Evolutionary conservation across 2,329 filamentous ascomycete species (phyloP), one percentile per base, ranked within the genome.

Genomic region (Akanthomyces dipterigenus): DNA sequence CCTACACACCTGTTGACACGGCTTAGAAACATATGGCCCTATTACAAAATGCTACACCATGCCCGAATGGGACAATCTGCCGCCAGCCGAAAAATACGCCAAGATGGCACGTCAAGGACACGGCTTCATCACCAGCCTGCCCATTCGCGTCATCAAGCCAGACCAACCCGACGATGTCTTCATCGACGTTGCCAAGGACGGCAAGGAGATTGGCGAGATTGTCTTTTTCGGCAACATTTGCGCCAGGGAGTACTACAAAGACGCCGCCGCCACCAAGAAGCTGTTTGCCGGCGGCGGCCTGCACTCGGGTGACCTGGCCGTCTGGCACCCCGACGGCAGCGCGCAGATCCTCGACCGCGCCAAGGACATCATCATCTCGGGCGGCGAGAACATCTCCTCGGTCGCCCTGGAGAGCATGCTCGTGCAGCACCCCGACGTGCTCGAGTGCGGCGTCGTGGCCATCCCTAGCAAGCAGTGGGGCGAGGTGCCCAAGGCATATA

Each of bases 301-400:
- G 68, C 95, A 96, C 75, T 93, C 89, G 18, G 95, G 95, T 0
- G 95, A 99, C 73, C 75, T 99, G 54, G 95, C 95, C 1, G 93
- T 98, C 0, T 93, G 90, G 89, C 91, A 97, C 76, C 82, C 88
- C 0, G 95, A 98, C 71, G 93, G 93, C 1, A 89, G 90, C 62
- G 88, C 92, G 49, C 91, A 98, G 78, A 96, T 99, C 65, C 79
- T 96, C 62, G 95, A 99, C 75, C 84, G 95, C 22, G 90, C 91
- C 16, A 99, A 99, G 78, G 95, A 99, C 71, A 97, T 99, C 58
- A 99, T 99, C 70, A 99, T 99, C 65, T 96, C 90, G 58, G 93
- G 93, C 51, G 95, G 95, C 62, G 95, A 99, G 75, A 99, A 99
- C 73, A 98, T 99, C 64, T 96, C 91, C 3, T 96, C 90, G 0